Evolutionary conservation across 371 early-diverging fungal species (phyloP), one percentile per base, ranked within the genome.

Genomic region (Conidiobolus incongruus): DNA sequence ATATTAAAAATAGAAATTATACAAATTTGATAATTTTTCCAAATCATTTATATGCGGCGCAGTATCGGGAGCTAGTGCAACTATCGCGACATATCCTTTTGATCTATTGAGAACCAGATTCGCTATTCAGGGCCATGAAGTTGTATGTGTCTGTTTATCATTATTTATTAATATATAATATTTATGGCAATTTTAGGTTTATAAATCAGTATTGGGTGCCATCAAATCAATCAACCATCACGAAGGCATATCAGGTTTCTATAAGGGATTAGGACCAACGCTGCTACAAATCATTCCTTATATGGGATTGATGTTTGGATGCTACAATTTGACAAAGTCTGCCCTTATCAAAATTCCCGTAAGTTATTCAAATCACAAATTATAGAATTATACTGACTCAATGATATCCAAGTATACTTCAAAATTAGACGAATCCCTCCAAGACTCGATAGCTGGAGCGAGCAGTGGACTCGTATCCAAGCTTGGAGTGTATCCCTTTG

Each of bases 41-140:
- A 47, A 51, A 33, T 66, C 79, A 23, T 77, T 75, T 52, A 37
- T 72, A 3, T 54, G 65, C 33, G 81, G 85, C 5, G 84, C 81
- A 22, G 36, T 71, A 23, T 77, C 88, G 0, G 93, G 88, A 7
- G 56, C 61, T 19, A 34, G 66, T 4, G 90, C 91, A 3, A 92
- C 94, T 8, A 48, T 73, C 0, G 49, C 55, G 0, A 86, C 94
- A 7, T 94, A 90, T 60, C 93, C 95, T 10, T 75, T 94, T 42
- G 95, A 94, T 62, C 61, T 93, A 16, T 57, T 94, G 28, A 68
- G 95, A 40, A 94, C 95, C 1, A 63, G 90, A 23, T 93, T 92
- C 59, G 85, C 89, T 4, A 66, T 68, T n/a, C 86, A 87, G 51
- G 74, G 72, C 19, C 50, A 59, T 20, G 48, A 50, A 16, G 66